These are phyloP conservation scores for Hyaloperonospora arabidopsidis DNA, from an alignment of 352 stramenopile genomes.

Conservation along the genomic window DNA sequence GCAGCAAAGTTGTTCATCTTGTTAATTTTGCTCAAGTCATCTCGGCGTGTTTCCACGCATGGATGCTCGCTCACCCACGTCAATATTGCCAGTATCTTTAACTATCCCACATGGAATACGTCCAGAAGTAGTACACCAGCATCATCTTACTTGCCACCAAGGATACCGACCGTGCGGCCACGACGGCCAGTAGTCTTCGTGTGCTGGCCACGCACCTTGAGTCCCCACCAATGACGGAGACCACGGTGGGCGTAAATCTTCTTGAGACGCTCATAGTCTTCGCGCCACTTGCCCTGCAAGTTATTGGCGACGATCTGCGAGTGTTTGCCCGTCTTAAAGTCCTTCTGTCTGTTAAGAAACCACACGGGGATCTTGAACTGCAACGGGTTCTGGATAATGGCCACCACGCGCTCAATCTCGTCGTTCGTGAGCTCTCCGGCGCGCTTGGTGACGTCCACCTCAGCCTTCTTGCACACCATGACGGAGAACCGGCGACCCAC, in stretches of 20 bases:
- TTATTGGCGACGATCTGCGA: conserved; percentile 97
- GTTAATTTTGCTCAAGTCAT: conserved; percentile 31
- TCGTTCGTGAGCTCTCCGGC: conserved; percentile 97
- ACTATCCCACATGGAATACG: conserved; percentile 44
- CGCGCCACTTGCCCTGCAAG: conserved; percentile 97
- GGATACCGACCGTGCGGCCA: conserved; percentile 71
- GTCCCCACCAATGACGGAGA: conserved; percentile 99
- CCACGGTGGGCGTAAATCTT: conserved; percentile 99
- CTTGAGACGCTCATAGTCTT: conserved; percentile 99
- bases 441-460: conserved; percentile 98
- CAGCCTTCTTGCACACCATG: conserved; percentile 99
- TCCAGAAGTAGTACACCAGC: conserved; percentile 19
- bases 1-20: conserved; percentile 33
- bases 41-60: conserved; percentile 14
- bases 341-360: conserved; percentile 99
- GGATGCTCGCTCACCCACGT: conserved; percentile 31
- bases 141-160: conserved; percentile 75
- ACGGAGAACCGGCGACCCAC: conserved; percentile 80
- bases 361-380: conserved; percentile 99
- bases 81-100: conserved; percentile 56
- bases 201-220: conserved; percentile 99
- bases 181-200: conserved; percentile 99
- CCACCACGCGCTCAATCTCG: conserved; percentile 99
- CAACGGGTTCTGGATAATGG: conserved; percentile 98
- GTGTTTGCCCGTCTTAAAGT: conserved; percentile 99